A percentile compares a stretch with the other conserved stretches of the same genome.
phyloP scores from a whole-genome alignment of 768 basidiomycete genomes.

The Boletus bicolor region DNA sequence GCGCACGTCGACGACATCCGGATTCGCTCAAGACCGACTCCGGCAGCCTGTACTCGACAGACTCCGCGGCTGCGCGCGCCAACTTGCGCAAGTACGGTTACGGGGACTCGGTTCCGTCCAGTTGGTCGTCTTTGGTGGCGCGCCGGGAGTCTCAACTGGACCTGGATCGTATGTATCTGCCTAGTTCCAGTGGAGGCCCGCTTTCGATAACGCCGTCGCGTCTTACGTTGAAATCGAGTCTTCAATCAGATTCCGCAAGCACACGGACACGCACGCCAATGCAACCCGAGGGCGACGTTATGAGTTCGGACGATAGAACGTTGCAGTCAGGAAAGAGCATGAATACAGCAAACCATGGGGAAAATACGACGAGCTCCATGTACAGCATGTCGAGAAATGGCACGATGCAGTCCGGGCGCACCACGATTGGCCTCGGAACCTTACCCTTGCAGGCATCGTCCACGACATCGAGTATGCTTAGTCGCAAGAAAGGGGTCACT shows the following conservation, averaged over 20 bases:
- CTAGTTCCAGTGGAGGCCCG: neutral
- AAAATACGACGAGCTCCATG: neutral
- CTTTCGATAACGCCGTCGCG: constrained; percentile 9
- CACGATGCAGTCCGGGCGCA: constrained; percentile 6
- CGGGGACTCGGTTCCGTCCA: constrained; percentile 18
- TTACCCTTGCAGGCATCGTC: constrained; percentile 2
- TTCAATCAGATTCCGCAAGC: constrained; percentile 2
- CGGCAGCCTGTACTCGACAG: constrained; percentile 26
- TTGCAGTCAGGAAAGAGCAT: neutral
- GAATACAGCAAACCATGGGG: neutral
- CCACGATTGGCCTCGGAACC: neutral
- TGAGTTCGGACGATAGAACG: neutral
- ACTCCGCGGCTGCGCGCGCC: constrained; percentile 20
- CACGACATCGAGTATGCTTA: constrained; percentile 16
- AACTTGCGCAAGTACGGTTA: constrained; percentile 27
- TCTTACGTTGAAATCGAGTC: neutral
- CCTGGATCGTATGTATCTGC: neutral
- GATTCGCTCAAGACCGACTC: constrained; percentile 10
- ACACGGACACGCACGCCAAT: neutral
- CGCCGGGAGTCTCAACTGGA: constrained; percentile 18
- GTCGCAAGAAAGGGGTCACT: constrained; percentile 20
- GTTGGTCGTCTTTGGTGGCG: constrained; percentile 20
- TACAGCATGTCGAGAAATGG: constrained; percentile 12
- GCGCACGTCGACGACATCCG: neutral
- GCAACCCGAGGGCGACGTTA: neutral